Conservation (phyloP, 2,329 filamentous ascomycete genomes). For the Cladosporium colombiae region DNA sequence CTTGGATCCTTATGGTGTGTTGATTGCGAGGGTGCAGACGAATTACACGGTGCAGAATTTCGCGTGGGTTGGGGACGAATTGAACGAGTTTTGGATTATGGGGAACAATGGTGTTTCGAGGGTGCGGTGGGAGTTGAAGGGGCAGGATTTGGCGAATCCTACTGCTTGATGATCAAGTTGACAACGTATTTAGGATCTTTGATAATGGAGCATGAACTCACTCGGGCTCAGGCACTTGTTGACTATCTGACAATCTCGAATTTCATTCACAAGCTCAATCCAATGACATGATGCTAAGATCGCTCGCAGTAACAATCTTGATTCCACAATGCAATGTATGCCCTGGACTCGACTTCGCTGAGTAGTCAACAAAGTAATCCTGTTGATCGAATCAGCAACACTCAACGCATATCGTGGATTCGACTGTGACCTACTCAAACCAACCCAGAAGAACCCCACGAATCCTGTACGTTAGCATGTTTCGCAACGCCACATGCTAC, state of each 20-base stretch:
- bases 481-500: neutral
- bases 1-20: conserved; percentile 40
- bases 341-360: neutral
- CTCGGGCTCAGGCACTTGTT: neutral
- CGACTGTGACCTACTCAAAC: neutral
- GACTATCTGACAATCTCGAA: neutral
- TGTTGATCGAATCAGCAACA: neutral
- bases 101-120: conserved; percentile 42
- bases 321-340: neutral
- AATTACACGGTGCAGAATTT: conserved; percentile 49
- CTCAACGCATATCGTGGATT: neutral
- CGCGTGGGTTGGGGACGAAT: conserved; percentile 44
- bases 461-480: neutral
- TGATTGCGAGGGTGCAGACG: conserved; percentile 46
- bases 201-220: neutral
- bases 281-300: neutral
- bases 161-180: neutral
- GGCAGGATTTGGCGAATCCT: conserved; percentile 32
- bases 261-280: neutral
- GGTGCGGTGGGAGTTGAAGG: conserved; percentile 42
- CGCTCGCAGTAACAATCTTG: neutral
- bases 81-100: conserved; percentile 45
- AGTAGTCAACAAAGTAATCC: neutral
- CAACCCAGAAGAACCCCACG: neutral
- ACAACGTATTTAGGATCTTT: neutral